These are phyloP conservation scores for Plasmodium coatneyi DNA, from an alignment of 169 alveolate species.

Conservation along the genomic window DNA sequence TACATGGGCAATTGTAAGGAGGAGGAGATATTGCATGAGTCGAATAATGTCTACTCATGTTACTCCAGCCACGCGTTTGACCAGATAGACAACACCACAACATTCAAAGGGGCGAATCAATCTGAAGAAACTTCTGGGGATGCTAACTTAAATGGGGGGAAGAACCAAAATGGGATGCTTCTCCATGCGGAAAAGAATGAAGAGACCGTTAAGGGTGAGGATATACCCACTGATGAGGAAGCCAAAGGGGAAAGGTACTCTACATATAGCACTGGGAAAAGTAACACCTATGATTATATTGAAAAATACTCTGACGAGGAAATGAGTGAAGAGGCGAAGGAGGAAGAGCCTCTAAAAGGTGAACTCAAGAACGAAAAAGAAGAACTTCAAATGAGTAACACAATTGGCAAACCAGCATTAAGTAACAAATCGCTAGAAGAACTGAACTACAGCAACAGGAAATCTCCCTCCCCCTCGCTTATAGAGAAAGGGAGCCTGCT, in stretches of 20 bases:
- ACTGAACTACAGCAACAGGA: constrained; percentile 43
- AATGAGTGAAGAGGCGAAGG: background rate
- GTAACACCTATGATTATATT: background rate
- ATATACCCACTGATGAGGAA: background rate
- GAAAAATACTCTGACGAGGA: background rate
- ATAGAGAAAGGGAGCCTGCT: background rate
- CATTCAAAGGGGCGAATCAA: background rate
- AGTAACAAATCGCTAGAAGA: constrained; percentile 40
- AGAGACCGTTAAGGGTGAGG: background rate
- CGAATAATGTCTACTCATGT: constrained; percentile 6
- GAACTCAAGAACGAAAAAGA: background rate
- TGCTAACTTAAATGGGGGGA: background rate
- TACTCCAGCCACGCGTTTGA: background rate
- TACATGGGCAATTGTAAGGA: background rate
- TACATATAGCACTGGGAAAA: background rate
- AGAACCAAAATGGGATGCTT: background rate
- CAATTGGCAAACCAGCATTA: constrained; percentile 11
- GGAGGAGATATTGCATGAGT: constrained; percentile 1
- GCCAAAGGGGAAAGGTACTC: background rate
- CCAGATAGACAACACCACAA: background rate
- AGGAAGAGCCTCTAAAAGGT: background rate
- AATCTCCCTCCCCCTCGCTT: constrained; percentile 2
- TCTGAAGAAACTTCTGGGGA: background rate
- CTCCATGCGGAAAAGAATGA: background rate
- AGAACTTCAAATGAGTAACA: background rate